Conservation (phyloP, 2,329 filamentous ascomycete species). For the Plenodomus biglobosus region DNA sequence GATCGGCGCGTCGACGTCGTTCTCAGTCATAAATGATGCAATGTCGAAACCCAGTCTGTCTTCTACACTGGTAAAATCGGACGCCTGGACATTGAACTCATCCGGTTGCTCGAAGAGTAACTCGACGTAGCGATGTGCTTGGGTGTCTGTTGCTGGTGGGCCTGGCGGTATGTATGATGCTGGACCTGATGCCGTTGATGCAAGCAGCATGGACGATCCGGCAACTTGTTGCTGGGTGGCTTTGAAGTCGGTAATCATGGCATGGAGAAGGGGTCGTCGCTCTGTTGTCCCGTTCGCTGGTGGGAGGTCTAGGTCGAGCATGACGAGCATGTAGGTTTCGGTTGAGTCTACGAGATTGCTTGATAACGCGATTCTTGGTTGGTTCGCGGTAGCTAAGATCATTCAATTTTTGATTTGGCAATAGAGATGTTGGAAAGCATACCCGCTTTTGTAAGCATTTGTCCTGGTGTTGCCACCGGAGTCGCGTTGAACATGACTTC, state of each 20-base stretch:
- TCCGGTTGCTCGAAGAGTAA: conserved; percentile 38
- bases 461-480: conserved; percentile 30
- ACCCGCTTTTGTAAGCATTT: conserved; percentile 35
- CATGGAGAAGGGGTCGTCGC: conserved; percentile 38
- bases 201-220: conserved; percentile 27
- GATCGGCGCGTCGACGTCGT: conserved; percentile 28
- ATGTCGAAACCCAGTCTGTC: conserved; percentile 36
- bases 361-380: conserved; percentile 33
- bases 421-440: not conserved
- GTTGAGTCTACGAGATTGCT: conserved; percentile 13
- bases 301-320: conserved; percentile 42
- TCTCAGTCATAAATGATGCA: conserved; percentile 26
- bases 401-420: not conserved
- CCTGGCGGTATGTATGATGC: conserved; percentile 36
- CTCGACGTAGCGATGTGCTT: conserved; percentile 40
- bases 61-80: conserved; percentile 23
- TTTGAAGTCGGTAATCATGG: conserved; percentile 39
- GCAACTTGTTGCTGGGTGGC: conserved; percentile 30
- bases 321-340: conserved; percentile 39
- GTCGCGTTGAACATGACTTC: conserved; percentile 39
- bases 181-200: conserved; percentile 30
- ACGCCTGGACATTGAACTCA: conserved; percentile 22
- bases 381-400: conserved; percentile 18
- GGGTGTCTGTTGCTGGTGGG: conserved; percentile 38
- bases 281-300: conserved; percentile 22